Evolutionary conservation across 352 stramenopile species (phyloP).

Genomic region (Phytophthora litchii): DNA sequence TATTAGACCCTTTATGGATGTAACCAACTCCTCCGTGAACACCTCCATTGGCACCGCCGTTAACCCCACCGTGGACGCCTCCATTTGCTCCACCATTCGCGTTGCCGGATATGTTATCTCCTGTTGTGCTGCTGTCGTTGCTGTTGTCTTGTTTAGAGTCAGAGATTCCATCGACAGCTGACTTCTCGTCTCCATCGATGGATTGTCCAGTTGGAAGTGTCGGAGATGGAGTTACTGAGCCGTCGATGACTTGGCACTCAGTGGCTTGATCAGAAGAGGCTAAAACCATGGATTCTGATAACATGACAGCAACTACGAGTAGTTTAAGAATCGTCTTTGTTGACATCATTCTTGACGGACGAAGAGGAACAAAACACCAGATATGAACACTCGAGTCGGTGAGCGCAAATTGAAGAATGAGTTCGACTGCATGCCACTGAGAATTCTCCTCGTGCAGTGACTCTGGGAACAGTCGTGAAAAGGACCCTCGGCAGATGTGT

Average conservation of each 20-base stretch:
- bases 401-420: slow-evolving; percentile 23
- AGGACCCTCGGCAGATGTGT: too few relatives aligned
- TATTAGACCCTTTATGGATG: background rate
- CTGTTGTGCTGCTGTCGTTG: background rate
- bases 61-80: background rate
- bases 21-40: background rate
- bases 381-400: background rate
- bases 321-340: slow-evolving; percentile 18
- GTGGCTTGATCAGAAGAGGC: background rate
- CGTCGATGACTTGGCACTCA: slow-evolving; percentile 8
- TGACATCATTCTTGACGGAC: slow-evolving; percentile 14
- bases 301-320: slow-evolving; percentile 6
- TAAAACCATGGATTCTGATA: slow-evolving; percentile 5
- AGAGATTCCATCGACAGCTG: slow-evolving; percentile 1
- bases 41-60: background rate
- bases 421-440: background rate
- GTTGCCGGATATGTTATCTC: background rate
- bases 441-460: too few relatives aligned
- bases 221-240: background rate
- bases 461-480: too few relatives aligned
- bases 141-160: slow-evolving; percentile 7
- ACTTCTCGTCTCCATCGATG: background rate
- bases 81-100: background rate
- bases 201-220: background rate
- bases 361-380: background rate